These are phyloP conservation scores for Fusarium domesticum DNA, from an alignment of 2,329 filamentous ascomycete genomes.

Conservation along the genomic window DNA sequence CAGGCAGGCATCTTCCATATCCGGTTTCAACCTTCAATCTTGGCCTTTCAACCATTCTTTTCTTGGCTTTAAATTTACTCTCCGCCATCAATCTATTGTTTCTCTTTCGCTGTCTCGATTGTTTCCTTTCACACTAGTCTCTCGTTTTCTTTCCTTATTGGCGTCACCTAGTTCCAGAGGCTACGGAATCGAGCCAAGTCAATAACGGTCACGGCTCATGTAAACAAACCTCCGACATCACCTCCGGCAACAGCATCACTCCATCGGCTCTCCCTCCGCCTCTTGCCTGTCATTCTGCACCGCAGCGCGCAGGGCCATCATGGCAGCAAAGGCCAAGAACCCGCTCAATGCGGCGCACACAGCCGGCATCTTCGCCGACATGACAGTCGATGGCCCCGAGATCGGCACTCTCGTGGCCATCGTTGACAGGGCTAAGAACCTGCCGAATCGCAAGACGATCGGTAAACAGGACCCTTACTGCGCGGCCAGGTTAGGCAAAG, in stretches of 20 bases:
- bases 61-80: conserved; percentile 13
- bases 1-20: conserved; percentile 8
- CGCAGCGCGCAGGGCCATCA: conserved; percentile 31
- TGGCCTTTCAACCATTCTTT: conserved; percentile 12
- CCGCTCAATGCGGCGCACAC: conserved; percentile 69
- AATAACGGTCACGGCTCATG: conserved; percentile 21
- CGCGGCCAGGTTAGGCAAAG: conserved; percentile 88
- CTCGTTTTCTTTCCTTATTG: conserved; percentile 12
- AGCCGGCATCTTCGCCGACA: conserved; percentile 90
- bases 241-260: conserved; percentile 2
- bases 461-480: conserved; percentile 99
- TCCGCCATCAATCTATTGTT: conserved; percentile 1
- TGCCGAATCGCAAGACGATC: conserved; percentile 95
- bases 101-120: conserved; percentile 4
- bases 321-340: conserved; percentile 56
- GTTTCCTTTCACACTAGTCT: conserved; percentile 9
- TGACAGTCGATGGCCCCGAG: conserved; percentile 85
- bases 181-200: conserved; percentile 16
- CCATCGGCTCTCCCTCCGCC: conserved; percentile 1
- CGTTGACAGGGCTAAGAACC: conserved; percentile 91
- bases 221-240: conserved; percentile 22
- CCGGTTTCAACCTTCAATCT: conserved; percentile 14
- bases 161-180: conserved; percentile 12
- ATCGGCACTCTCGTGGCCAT: conserved; percentile 92
- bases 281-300: conserved; percentile 3